Evolutionary conservation across 805 yeast genomes (phyloP), one percentile per base, ranked within the genome.

Genomic region (Scheffersomyces ergatensis): DNA sequence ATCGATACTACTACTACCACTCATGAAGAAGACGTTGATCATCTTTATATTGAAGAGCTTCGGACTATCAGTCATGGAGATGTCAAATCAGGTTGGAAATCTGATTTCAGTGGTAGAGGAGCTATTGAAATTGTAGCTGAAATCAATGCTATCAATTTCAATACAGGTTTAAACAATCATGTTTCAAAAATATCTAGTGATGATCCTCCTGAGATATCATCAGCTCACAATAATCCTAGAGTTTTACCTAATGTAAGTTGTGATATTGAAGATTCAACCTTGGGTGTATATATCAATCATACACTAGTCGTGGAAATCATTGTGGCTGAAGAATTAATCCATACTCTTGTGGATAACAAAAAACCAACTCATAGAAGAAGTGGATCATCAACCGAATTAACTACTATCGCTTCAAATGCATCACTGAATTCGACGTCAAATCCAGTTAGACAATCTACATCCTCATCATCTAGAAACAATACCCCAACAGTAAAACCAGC

Each of bases 61-160:
- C 74, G 90, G 23, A 78, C 86, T 4, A 67, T 93, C 7, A 77
- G 83, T 11, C 76, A 81, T 40, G 97, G 97, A 9, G 96, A 87
- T 45, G 63, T 89, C 55, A 87, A 85, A 56, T 72, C 77, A 23
- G 99, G 99, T 3, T 93, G 99, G 99, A 93, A 93, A 60, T 80
- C 93, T 1, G 99, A 93, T 62, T 90, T 84, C 57, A 63, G 81
- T 5, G 84, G 80, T 32, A 73, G 74, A 34, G 99, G 99, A 4
- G 73, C 78, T 40, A 82, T 90, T 44, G 96, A 89, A 60, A 60
- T 89, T 34, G 82, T 84, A 23, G 88, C 86, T 0, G 88, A 85
- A 33, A 76, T 86, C 30, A 74, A 77, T 15, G 77, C 85, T 18
- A 71, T 76, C 65, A 69, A 76, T 38, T 63, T 84, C 37, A 69